phyloP scores from a whole-genome alignment of 1,284 basidiomycete species.

The Wolfiporia cocos region DNA sequence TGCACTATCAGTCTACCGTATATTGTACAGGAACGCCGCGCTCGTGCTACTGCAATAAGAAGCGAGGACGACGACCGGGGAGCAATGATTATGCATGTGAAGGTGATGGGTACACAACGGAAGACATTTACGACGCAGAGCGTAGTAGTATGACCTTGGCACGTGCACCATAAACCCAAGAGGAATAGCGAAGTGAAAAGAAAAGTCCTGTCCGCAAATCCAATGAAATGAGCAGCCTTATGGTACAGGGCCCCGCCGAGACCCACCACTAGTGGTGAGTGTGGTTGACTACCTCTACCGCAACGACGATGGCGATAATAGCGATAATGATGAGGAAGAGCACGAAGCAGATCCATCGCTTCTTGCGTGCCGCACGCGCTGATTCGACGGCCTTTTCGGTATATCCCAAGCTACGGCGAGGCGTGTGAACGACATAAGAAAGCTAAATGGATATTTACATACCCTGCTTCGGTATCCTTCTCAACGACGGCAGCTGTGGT shows the following conservation, averaged over 20 bases:
- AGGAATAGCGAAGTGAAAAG: not conserved
- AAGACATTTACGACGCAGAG: not conserved
- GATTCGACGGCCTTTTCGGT: constrained; percentile 84
- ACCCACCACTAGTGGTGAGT: constrained; percentile 14
- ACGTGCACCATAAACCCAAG: not conserved
- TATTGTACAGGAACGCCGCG: constrained; percentile 2
- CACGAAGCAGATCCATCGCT: constrained; percentile 90
- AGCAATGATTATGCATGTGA: not conserved
- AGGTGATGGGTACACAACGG: not conserved
- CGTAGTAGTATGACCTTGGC: too few relatives aligned
- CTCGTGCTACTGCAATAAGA: not conserved
- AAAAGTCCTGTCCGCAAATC: constrained; percentile 10
- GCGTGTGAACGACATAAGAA: constrained; percentile 1
- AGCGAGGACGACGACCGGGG: not conserved
- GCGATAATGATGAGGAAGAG: constrained; percentile 49
- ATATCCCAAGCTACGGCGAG: constrained; percentile 56
- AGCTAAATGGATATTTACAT: constrained; percentile 25
- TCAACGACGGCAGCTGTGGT: constrained; percentile 66
- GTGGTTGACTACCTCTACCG: constrained; percentile 37
- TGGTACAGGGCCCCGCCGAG: not conserved
- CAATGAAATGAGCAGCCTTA: constrained; percentile 50
- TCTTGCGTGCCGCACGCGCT: constrained; percentile 87
- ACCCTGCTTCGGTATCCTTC: constrained; percentile 83
- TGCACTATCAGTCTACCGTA: not conserved
- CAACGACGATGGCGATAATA: constrained; percentile 60